A percentile compares a stretch with the other conserved stretches of the same genome.
These are phyloP conservation scores for Pyrus communis DNA, from an alignment of 306 rosid genomes.

Conservation along the genomic window DNA sequence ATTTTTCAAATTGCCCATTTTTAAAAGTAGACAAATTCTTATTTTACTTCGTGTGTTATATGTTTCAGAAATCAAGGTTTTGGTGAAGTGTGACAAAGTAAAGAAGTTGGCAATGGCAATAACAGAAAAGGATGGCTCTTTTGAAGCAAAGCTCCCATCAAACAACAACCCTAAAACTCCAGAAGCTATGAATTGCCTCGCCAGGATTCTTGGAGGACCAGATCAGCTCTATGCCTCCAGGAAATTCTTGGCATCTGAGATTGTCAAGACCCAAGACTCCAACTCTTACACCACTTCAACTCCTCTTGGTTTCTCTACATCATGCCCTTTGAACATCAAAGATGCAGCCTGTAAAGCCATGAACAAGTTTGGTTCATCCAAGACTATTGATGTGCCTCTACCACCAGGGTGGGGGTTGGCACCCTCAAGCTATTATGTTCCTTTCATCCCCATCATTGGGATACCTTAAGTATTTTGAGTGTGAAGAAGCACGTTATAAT, in stretches of 20 bases:
- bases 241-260: conserved; percentile 28
- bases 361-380: conserved; percentile 39
- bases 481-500: not conserved
- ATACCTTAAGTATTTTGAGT: conserved; percentile 42
- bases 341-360: conserved; percentile 23
- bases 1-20: not conserved
- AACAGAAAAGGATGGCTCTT: conserved; percentile 56
- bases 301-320: conserved; percentile 48
- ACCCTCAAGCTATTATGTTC: conserved; percentile 62
- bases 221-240: conserved; percentile 41
- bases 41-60: not conserved
- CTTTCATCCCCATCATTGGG: conserved; percentile 83
- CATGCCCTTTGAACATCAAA: conserved; percentile 37
- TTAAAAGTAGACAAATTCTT: too few relatives aligned
- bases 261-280: conserved; percentile 27
- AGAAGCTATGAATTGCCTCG: conserved; percentile 32
- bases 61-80: conserved; percentile 48
- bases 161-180: conserved; percentile 7
- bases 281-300: conserved; percentile 44
- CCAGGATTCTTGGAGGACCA: conserved; percentile 61
- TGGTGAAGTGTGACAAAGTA: conserved; percentile 56
- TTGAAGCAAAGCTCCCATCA: conserved; percentile 37
- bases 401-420: conserved; percentile 87
- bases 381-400: conserved; percentile 57
- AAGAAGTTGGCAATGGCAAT: conserved; percentile 32